Evolutionary conservation across 305 asterid species (phyloP).

Genomic region (Solanum hybrid): DNA sequence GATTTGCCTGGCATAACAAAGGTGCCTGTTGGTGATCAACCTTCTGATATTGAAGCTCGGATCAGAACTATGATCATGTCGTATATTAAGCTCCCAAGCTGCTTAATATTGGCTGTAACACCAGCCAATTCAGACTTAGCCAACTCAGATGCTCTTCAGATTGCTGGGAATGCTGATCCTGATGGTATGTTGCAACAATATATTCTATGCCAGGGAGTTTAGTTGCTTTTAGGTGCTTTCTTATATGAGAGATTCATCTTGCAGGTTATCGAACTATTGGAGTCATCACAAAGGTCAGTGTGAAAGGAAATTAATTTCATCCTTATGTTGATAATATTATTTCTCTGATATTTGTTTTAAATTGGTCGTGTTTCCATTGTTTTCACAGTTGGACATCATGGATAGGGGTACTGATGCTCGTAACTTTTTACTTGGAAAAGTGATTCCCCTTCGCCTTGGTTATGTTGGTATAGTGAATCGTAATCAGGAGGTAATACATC

Average conservation of each 20-base stretch:
- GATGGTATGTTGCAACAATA: slow-evolving; percentile 43
- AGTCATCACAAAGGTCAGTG: slow-evolving; percentile 74
- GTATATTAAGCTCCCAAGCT: slow-evolving; percentile 70
- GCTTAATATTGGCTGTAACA: slow-evolving; percentile 90
- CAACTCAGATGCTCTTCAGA: slow-evolving; percentile 97
- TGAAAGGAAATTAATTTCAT: background rate
- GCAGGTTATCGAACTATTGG: slow-evolving; percentile 92
- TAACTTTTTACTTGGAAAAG: slow-evolving; percentile 92
- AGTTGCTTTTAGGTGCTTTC: background rate
- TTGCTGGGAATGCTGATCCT: slow-evolving; percentile 98
- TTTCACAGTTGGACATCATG: slow-evolving; percentile 89
- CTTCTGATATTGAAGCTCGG: slow-evolving; percentile 93
- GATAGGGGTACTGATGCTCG: slow-evolving; percentile 99
- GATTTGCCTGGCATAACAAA: slow-evolving; percentile 96
- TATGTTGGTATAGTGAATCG: slow-evolving; percentile 95
- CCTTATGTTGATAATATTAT: background rate
- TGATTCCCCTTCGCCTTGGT: slow-evolving; percentile 95
- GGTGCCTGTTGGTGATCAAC: slow-evolving; percentile 98
- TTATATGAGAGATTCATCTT: slow-evolving; percentile 11
- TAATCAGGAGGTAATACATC: slow-evolving; percentile 75
- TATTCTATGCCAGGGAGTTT: background rate
- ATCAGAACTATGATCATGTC: slow-evolving; percentile 98
- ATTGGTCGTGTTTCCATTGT: slow-evolving; percentile 16
- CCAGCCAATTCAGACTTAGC: slow-evolving; percentile 97
- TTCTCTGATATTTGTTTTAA: background rate